Percentiles rank a stretch among this genome's conserved stretches.
Evolutionary conservation across 176 grass and related monocot species (phyloP).

Genomic region (Rhynchospora tenuis): DNA sequence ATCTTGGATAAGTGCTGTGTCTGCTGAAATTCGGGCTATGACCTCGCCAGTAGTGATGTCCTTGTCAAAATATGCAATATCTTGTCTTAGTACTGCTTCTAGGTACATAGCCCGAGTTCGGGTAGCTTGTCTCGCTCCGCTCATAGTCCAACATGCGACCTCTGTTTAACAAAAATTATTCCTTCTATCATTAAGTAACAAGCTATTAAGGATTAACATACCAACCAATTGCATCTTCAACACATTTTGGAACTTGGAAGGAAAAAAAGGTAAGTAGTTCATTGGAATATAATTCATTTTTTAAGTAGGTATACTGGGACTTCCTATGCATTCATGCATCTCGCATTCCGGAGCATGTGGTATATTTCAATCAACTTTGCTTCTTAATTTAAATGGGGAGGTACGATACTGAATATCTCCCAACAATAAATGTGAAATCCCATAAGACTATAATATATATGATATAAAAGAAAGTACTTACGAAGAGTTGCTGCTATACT

Average conservation of each 20-base stretch:
- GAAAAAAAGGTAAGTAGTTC: too few species aligned
- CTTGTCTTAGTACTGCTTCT: slow-evolving; percentile 63
- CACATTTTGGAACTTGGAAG: too few species aligned
- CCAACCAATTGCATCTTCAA: too few species aligned
- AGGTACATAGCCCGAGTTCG: slow-evolving; percentile 60
- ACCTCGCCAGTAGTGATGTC: slow-evolving; percentile 55
- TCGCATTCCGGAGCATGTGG: too few species aligned
- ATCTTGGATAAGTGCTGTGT: slow-evolving; percentile 64
- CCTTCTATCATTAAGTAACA: background rate
- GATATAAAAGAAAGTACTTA: slow-evolving; percentile 16
- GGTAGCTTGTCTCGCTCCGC: slow-evolving; percentile 60
- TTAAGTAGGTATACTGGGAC: too few species aligned
- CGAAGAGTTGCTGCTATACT: slow-evolving; percentile 40
- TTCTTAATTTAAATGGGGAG: too few species aligned
- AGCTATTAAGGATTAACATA: background rate
- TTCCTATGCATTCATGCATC: too few species aligned
- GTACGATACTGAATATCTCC: too few species aligned
- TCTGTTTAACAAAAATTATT: slow-evolving; percentile 24
- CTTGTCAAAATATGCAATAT: slow-evolving; percentile 71
- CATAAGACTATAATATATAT: too few species aligned
- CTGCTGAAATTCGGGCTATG: slow-evolving; percentile 53
- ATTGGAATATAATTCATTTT: too few species aligned
- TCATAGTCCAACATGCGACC: slow-evolving; percentile 80
- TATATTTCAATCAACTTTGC: too few species aligned
- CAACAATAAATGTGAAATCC: too few species aligned